Conservation (phyloP, 2,329 filamentous ascomycete species). For the Lomentospora prolificans region DNA sequence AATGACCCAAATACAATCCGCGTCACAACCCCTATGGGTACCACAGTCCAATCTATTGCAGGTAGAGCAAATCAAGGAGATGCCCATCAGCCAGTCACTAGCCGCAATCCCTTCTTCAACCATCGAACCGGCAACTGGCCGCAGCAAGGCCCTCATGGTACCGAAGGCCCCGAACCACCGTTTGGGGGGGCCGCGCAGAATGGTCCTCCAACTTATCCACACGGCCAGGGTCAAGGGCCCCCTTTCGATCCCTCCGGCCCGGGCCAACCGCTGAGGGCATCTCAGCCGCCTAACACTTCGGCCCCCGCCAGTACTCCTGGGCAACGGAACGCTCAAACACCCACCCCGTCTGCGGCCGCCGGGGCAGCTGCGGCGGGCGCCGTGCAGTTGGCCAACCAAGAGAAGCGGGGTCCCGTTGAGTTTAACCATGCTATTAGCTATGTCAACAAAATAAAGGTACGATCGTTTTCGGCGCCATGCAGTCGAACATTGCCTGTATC, state of each 20-base stretch:
- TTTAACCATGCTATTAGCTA: constrained; percentile 99
- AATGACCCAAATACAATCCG: constrained; percentile 94
- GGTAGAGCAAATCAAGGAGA: constrained; percentile 38
- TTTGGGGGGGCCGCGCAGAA: constrained; percentile 30
- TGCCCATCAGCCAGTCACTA: constrained; percentile 16
- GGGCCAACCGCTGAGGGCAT: constrained; percentile 16
- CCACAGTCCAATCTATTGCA: constrained; percentile 80
- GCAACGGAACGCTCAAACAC: constrained; percentile 46
- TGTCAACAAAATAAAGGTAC: constrained; percentile 98
- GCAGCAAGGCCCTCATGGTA: constrained; percentile 45
- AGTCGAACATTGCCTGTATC: no score
- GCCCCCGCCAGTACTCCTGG: constrained; percentile 20
- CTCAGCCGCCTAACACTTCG: constrained; percentile 2
- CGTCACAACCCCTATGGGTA: constrained; percentile 96
- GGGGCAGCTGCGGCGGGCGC: constrained; percentile 52
- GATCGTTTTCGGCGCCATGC: constrained; percentile 17
- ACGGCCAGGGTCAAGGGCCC: constrained; percentile 10
- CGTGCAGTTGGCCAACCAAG: constrained; percentile 52
- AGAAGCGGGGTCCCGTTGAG: constrained; percentile 89
- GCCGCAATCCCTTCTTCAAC: constrained; percentile 28
- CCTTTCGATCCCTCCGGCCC: constrained; percentile 18
- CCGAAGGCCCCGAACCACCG: constrained; percentile 52
- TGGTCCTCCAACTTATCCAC: constrained; percentile 18
- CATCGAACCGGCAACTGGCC: constrained; percentile 43
- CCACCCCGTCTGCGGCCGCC: constrained; percentile 45